phyloP scores from a whole-genome alignment of 441 rosid genomes.

The Erodium moschatum region DNA sequence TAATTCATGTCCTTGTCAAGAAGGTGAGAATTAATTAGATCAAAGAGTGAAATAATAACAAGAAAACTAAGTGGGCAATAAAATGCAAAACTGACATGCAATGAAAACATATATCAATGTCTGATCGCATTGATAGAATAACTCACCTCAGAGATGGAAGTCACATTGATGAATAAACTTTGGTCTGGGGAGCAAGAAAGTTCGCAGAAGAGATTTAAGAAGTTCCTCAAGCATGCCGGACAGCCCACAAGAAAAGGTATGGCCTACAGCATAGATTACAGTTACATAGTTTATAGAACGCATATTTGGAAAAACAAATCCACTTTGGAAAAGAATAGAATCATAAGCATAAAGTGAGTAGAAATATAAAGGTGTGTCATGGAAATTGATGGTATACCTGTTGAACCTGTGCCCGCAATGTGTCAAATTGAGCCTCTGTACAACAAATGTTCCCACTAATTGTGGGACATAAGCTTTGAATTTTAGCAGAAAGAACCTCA shows the following conservation, averaged over 20 bases:
- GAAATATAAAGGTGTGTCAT: background rate
- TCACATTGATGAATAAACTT: slow-evolving; percentile 60
- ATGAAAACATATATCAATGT: background rate
- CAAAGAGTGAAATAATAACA: background rate
- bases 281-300: slow-evolving; percentile 5
- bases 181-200: slow-evolving; percentile 68
- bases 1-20: background rate
- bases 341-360: background rate
- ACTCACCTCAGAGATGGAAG: slow-evolving; percentile 53
- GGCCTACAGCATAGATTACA: slow-evolving; percentile 35
- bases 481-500: slow-evolving; percentile 59
- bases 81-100: slow-evolving; percentile 4
- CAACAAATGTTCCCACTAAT: slow-evolving; percentile 62
- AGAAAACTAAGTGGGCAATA: background rate
- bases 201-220: slow-evolving; percentile 63
- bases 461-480: slow-evolving; percentile 69
- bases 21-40: background rate
- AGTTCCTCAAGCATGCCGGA: slow-evolving; percentile 74
- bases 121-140: slow-evolving; percentile 8
- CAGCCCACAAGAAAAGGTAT: slow-evolving; percentile 69
- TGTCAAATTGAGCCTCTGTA: slow-evolving; percentile 59
- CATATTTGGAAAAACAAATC: slow-evolving; percentile 13
- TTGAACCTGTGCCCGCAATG: slow-evolving; percentile 63
- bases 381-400: slow-evolving; percentile 34
- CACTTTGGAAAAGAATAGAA: slow-evolving; percentile 6